These are phyloP conservation scores for Isabelozyma gotoi DNA, from an alignment of 805 yeast species.

Conservation along the genomic window DNA sequence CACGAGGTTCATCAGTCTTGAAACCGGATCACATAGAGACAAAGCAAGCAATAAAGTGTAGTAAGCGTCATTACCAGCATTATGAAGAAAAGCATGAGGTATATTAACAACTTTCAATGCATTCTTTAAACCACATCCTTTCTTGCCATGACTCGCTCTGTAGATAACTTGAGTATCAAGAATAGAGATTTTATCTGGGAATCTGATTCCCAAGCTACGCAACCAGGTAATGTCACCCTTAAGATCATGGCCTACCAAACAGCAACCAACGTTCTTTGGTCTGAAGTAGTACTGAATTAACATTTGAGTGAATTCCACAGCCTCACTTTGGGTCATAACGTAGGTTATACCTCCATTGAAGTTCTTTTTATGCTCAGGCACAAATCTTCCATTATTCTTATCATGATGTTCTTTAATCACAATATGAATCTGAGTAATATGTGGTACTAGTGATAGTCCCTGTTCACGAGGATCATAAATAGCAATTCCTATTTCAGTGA, in stretches of 20 bases:
- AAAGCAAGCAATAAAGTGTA: conserved; percentile 54
- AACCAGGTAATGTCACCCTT: conserved; percentile 60
- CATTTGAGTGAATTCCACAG: conserved; percentile 38
- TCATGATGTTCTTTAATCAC: conserved; percentile 43
- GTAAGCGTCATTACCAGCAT: conserved; percentile 72
- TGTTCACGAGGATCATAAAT: conserved; percentile 56
- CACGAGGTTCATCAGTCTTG: conserved; percentile 12
- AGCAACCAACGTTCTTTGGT: conserved; percentile 16
- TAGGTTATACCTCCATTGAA: conserved; percentile 52
- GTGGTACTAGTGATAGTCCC: conserved; percentile 35
- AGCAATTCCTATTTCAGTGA: conserved; percentile 60
- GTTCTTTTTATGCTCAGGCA: conserved; percentile 51
- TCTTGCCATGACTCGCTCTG: conserved; percentile 36
- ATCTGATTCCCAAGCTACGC: conserved; percentile 38
- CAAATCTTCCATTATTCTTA: conserved; percentile 51
- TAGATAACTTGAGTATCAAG: conserved; percentile 53
- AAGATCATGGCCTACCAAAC: conserved; percentile 61
- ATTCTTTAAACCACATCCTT: conserved; percentile 43
- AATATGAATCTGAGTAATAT: conserved; percentile 40
- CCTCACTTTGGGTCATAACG: conserved; percentile 35
- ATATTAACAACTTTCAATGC: conserved; percentile 45
- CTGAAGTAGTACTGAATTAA: conserved; percentile 33
- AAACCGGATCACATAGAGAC: conserved; percentile 47
- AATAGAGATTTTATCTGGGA: conserved; percentile 33
- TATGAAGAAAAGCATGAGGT: conserved; percentile 61